These are phyloP conservation scores for Dentipellis sp. DNA, from an alignment of 768 basidiomycete genomes.

Conservation along the genomic window DNA sequence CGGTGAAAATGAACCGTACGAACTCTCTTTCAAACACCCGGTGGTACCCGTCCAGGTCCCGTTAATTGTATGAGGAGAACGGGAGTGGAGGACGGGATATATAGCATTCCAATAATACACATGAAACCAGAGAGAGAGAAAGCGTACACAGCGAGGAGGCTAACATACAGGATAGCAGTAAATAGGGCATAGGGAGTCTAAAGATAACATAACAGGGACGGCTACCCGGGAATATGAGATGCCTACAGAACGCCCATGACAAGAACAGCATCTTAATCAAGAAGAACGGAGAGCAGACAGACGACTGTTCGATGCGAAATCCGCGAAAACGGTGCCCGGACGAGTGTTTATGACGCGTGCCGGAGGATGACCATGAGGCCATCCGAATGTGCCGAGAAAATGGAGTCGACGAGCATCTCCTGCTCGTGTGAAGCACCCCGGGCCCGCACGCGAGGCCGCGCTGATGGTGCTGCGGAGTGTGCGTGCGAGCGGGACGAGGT, in stretches of 20 bases:
- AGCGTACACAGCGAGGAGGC: no score
- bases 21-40: no score
- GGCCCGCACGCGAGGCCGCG: slow-evolving; percentile 12
- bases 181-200: neutral
- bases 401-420: slow-evolving; percentile 61
- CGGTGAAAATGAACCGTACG: no score
- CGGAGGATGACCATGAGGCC: slow-evolving; percentile 76
- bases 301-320: neutral
- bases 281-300: neutral
- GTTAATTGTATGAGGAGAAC: no score
- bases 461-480: neutral
- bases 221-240: no score
- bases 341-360: slow-evolving; percentile 24
- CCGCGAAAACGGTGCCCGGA: neutral
- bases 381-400: slow-evolving; percentile 81
- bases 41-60: no score
- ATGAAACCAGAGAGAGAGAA: no score
- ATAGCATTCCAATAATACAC: no score
- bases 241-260: neutral
- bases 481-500: neutral
- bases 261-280: neutral
- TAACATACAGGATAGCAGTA: neutral
- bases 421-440: slow-evolving; percentile 17
- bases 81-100: no score
- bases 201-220: no score